These are phyloP conservation scores for Laburnicola sp. DNA, from an alignment of 2,329 filamentous ascomycete genomes.

Conservation along the genomic window DNA sequence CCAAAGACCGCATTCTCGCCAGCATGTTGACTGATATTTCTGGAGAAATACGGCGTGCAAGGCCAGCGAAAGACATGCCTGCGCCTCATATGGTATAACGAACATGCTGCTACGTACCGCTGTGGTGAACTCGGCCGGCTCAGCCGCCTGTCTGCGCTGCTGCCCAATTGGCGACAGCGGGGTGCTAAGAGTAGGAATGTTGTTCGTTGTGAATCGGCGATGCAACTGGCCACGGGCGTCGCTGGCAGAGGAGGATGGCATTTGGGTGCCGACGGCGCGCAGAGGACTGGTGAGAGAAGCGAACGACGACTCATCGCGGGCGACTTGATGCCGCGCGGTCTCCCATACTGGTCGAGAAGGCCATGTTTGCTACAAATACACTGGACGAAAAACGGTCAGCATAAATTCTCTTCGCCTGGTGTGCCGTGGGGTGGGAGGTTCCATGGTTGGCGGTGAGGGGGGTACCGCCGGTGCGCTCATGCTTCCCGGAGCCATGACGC, in stretches of 20 bases:
- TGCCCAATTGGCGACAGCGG: slow-evolving; percentile 63
- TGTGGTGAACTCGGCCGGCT: slow-evolving; percentile 57
- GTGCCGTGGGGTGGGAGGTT: slow-evolving; percentile 36
- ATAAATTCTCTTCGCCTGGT: slow-evolving; percentile 18
- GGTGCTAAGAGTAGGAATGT: slow-evolving; percentile 76
- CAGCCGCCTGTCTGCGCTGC: slow-evolving; percentile 57
- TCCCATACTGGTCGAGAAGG: slow-evolving; percentile 64
- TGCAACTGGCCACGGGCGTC: slow-evolving; percentile 79
- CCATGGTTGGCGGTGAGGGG: slow-evolving; percentile 38
- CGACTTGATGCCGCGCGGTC: slow-evolving; percentile 74
- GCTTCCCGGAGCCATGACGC: slow-evolving; percentile 14
- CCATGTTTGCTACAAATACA: slow-evolving; percentile 58
- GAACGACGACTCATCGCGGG: slow-evolving; percentile 74
- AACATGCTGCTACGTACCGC: slow-evolving; percentile 51
- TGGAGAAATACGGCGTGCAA: not conserved
- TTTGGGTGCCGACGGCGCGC: slow-evolving; percentile 66
- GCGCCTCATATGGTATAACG: not conserved
- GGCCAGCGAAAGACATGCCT: not conserved
- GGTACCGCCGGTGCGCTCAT: slow-evolving; percentile 17
- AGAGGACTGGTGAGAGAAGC: slow-evolving; percentile 65
- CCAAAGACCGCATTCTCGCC: not conserved
- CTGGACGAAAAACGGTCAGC: slow-evolving; percentile 36
- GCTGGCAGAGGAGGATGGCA: slow-evolving; percentile 58
- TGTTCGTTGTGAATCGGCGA: slow-evolving; percentile 90
- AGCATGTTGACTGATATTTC: not conserved